Conservation (phyloP, 495 filamentous ascomycete genomes). For the Neohortaea acidophila region DNA sequence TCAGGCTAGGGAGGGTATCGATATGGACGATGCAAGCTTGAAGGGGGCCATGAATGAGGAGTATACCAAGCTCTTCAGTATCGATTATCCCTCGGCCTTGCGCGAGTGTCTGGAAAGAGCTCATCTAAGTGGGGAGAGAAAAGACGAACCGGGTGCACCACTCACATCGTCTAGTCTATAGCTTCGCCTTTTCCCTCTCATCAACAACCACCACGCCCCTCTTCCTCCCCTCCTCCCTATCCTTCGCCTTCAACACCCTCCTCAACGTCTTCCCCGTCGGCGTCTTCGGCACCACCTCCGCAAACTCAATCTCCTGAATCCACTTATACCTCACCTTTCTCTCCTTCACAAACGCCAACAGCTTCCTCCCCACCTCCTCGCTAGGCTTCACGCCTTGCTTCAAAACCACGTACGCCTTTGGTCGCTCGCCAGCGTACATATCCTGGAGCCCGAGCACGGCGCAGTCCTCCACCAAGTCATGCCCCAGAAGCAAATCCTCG, state of each 20-base stretch:
- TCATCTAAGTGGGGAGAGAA: too few species aligned
- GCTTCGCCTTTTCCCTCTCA: constrained; percentile 26
- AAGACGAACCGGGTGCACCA: too few species aligned
- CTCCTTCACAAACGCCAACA: constrained; percentile 42
- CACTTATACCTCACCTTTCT: constrained; percentile 61
- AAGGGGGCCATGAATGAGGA: too few species aligned
- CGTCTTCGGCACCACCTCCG: constrained; percentile 54
- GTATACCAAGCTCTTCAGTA: too few species aligned
- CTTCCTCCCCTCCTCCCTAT: constrained; percentile 22
- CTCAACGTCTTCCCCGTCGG: constrained; percentile 17
- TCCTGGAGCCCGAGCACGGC: constrained; percentile 56
- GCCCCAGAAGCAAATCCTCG: constrained; percentile 59
- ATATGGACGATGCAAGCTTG: too few species aligned
- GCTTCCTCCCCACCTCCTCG: constrained; percentile 45
- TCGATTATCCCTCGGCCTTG: too few species aligned
- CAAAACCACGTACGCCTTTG: constrained; percentile 56
- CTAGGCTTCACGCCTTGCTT: constrained; percentile 30
- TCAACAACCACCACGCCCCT: constrained; percentile 26
- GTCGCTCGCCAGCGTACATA: constrained; percentile 44
- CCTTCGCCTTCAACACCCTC: constrained; percentile 29
- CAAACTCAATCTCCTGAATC: constrained; percentile 56
- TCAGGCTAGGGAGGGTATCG: too few species aligned
- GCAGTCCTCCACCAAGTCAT: constrained; percentile 53
- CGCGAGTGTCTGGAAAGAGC: too few species aligned
- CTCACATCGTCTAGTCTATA: too few species aligned